phyloP scores from a whole-genome alignment of 495 filamentous ascomycete species.

The Daldinia childiae region DNA sequence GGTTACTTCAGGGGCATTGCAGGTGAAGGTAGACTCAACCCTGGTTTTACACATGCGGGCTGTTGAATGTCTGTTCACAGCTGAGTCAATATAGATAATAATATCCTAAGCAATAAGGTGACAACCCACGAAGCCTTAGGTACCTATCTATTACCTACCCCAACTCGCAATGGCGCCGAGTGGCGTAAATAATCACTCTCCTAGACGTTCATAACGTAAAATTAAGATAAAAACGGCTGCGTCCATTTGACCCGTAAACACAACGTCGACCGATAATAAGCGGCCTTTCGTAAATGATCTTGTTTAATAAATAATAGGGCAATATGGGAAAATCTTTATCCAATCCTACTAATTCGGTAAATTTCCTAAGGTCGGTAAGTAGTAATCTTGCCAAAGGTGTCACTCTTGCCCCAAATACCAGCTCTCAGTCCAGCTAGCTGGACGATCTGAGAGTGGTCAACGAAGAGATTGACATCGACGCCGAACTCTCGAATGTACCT shows the following conservation, averaged over 20 bases:
- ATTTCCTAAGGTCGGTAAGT: conserved; percentile 52
- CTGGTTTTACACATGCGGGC: neutral
- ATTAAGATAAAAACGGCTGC: neutral
- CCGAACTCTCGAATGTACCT: conserved; percentile 63
- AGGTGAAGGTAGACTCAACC: neutral
- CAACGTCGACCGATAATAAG: neutral
- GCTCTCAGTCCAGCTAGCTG: conserved; percentile 63
- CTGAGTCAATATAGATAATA: neutral
- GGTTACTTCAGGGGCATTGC: neutral
- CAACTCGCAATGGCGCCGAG: neutral
- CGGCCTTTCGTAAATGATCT: neutral
- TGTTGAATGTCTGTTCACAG: neutral
- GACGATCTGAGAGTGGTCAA: conserved; percentile 70
- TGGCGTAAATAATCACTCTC: neutral
- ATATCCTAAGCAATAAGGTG: neutral
- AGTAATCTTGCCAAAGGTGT: conserved; percentile 67
- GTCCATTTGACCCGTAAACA: neutral
- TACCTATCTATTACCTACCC: neutral
- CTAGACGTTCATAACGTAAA: neutral
- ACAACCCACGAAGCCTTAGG: neutral
- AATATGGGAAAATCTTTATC: neutral
- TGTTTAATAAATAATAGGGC: neutral
- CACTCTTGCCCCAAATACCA: conserved; percentile 66
- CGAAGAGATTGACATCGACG: conserved; percentile 67
- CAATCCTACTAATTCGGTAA: neutral